These are phyloP conservation scores for Borealophlyctis nickersoniae DNA, from an alignment of 192 early-diverging fungal species.

Conservation along the genomic window DNA sequence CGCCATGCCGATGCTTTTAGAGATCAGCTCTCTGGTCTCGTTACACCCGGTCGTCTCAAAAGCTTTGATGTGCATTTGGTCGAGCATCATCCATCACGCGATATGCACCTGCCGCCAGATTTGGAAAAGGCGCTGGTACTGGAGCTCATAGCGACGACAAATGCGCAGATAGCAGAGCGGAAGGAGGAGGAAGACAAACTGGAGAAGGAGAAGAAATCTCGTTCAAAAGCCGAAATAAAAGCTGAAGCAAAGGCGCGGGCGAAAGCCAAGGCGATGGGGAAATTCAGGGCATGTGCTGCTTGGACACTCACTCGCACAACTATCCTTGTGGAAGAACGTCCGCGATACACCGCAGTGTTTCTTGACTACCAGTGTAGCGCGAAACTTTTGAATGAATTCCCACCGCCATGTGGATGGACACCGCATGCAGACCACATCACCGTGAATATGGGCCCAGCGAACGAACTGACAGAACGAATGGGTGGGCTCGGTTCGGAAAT, in stretches of 20 bases:
- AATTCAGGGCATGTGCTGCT: constrained; percentile 22
- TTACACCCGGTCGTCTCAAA: constrained; percentile 3
- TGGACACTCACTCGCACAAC: constrained; percentile 32
- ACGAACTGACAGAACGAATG: constrained; percentile 21
- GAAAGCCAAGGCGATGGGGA: not conserved
- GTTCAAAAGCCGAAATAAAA: not conserved
- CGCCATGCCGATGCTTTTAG: constrained; percentile 44
- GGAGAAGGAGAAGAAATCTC: not conserved
- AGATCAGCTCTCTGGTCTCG: not conserved
- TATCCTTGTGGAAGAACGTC: constrained; percentile 34
- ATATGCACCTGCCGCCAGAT: constrained; percentile 27
- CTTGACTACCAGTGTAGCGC: constrained; percentile 17
- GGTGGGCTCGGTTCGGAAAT: constrained; percentile 32
- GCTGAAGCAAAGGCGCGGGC: not conserved
- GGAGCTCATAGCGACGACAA: constrained; percentile 40
- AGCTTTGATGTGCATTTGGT: constrained; percentile 26
- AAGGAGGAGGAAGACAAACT: constrained; percentile 2
- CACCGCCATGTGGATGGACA: constrained; percentile 24
- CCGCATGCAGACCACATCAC: constrained; percentile 39
- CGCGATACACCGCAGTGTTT: constrained; percentile 37
- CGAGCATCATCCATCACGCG: constrained; percentile 21
- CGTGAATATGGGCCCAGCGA: constrained; percentile 30
- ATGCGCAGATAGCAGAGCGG: constrained; percentile 37
- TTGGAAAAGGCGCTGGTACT: constrained; percentile 37
- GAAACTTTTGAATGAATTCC: constrained; percentile 13